Percentiles rank a stretch among this genome's conserved stretches.
Conservation (phyloP, 495 filamentous ascomycete genomes). For the Lophium mytilinum region DNA sequence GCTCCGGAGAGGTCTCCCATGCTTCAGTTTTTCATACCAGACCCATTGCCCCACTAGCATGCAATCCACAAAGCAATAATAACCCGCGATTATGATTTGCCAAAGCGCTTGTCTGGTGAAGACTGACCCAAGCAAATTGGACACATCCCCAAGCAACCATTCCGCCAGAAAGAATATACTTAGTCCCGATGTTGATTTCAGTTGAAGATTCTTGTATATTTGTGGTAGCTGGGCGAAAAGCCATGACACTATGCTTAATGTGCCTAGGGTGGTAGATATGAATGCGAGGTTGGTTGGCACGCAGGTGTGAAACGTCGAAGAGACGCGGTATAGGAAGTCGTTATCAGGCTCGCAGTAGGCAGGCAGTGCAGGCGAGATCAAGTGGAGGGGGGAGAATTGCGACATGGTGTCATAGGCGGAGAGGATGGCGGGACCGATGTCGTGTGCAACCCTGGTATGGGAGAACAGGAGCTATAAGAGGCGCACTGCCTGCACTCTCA, state of each 20-base stretch:
- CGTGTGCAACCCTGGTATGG: conserved; percentile 1
- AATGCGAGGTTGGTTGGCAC: conserved; percentile 59
- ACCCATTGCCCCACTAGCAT: conserved; percentile 56
- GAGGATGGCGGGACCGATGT: conserved; percentile 11
- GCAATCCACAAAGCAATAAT: conserved; percentile 63
- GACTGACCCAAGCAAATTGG: conserved; percentile 58
- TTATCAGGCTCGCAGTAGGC: conserved; percentile 57
- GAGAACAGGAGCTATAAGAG: neutral
- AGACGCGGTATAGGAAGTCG: conserved; percentile 49
- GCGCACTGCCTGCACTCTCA: neutral
- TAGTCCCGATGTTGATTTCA: conserved; percentile 59
- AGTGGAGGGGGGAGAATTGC: conserved; percentile 15
- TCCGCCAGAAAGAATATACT: conserved; percentile 61
- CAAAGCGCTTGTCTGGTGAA: conserved; percentile 61
- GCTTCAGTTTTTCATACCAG: conserved; percentile 56
- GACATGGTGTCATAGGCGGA: conserved; percentile 26
- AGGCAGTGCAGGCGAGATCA: conserved; percentile 39
- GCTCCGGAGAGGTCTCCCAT: conserved; percentile 29
- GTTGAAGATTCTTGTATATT: conserved; percentile 61
- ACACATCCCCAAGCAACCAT: conserved; percentile 63
- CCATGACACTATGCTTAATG: conserved; percentile 61
- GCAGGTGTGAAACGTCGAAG: conserved; percentile 56
- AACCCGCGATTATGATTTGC: conserved; percentile 59
- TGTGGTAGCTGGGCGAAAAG: conserved; percentile 72
- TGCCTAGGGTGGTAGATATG: conserved; percentile 56